Base-by-base conservation (phyloP, 768 basidiomycete species). In the Lyophyllum decastes region DNA sequence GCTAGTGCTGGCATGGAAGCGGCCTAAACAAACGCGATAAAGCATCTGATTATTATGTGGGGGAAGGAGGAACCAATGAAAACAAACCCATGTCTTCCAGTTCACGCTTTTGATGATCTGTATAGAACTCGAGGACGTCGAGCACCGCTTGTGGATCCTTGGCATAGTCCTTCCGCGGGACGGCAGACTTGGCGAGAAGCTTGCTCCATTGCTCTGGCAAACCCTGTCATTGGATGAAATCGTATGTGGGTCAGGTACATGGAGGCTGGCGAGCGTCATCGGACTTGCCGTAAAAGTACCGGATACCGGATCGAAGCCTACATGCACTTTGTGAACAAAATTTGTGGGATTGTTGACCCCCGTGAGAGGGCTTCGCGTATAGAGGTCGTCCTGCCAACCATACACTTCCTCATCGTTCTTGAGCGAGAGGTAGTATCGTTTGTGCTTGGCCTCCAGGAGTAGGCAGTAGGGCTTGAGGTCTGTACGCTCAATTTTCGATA, bases 321-420 rank as follows among this genome's bases (percentile, higher is more conserved):
- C 96, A 73, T 98, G 96, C 2, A 98, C 95, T 70, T 98, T 95
- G 77, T 99, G 96, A 0, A 98, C 94, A 68, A 99, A 98, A 73
- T 99, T 96, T 8, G 95, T 98, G 0, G 96, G 96, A 63, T 90
- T 90, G 70, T 88, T 89, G 44, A 95, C 92, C 25, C 96, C 94
- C 87, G 95, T 92, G 49, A 95, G 78, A 2, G 95, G 94, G 66
- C 91, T 93, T 47, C 94, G 84, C 5, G 85, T 85, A 74, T 98
- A 98, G 59, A 99, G 88, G 69, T 97, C 95, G 68, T 99, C 96
- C 72, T 95, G 92, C 95, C 95, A 98, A 17, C 88, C 88, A 66
- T 99, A 99, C n/a, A 99, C 81, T 67, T 99, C 96, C 64, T 95
- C 94, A 68, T 99, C 95, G 62, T 81, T 92, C 77, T 95, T 97